phyloP scores from a whole-genome alignment of 495 filamentous ascomycete genomes.

The Penicillium egyptiacum region DNA sequence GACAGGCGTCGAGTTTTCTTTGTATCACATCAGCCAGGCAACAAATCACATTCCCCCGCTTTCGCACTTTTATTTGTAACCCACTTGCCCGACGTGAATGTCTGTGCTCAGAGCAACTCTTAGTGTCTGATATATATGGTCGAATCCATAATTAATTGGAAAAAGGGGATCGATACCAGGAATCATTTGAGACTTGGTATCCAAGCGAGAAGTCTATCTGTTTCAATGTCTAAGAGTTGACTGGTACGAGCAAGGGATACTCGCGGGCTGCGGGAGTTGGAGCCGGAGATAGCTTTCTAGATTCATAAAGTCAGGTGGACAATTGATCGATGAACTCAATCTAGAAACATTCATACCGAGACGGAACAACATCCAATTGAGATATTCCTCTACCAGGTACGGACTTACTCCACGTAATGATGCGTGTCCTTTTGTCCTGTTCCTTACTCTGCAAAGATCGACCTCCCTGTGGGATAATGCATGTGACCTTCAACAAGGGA shows the following conservation, averaged over 20 bases:
- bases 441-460: slow-evolving; percentile 8
- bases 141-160: slow-evolving; percentile 1
- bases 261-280: slow-evolving; percentile 19
- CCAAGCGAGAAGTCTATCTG: not conserved
- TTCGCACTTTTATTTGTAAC: slow-evolving; percentile 20
- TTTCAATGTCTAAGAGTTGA: slow-evolving; percentile 6
- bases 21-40: slow-evolving; percentile 12
- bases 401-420: not conserved
- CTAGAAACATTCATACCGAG: slow-evolving; percentile 13
- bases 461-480: not conserved
- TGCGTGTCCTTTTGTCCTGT: not conserved
- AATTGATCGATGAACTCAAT: slow-evolving; percentile 21
- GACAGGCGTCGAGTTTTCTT: slow-evolving; percentile 3
- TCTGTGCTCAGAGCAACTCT: slow-evolving; percentile 8
- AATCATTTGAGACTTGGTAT: not conserved
- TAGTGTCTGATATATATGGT: slow-evolving; percentile 9
- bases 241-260: slow-evolving; percentile 27
- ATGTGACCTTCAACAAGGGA: slow-evolving; percentile 19
- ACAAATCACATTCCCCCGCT: slow-evolving; percentile 24
- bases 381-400: not conserved
- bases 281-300: slow-evolving; percentile 24
- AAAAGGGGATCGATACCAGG: not conserved
- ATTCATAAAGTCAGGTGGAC: slow-evolving; percentile 24
- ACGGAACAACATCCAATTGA: not conserved
- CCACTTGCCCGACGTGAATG: slow-evolving; percentile 19